Evolutionary conservation across 139 green algal species (phyloP).

Genomic region (Edaphochlamys debaryana): DNA sequence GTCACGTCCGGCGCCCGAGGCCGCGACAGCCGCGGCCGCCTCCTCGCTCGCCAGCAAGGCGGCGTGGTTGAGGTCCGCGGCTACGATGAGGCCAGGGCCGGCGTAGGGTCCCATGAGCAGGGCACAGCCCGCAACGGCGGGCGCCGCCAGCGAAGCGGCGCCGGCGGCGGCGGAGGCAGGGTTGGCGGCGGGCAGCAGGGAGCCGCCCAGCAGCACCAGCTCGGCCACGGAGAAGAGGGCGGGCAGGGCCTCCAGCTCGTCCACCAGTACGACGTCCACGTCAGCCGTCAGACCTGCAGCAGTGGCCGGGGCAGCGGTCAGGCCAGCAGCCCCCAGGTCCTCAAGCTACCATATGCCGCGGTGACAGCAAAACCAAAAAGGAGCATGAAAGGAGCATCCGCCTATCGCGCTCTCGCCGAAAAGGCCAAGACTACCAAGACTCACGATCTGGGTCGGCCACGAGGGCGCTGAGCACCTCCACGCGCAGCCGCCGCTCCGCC

Average conservation of each 20-base stretch:
- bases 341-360: too few relatives aligned
- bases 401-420: too few relatives aligned
- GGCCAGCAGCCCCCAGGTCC: background rate
- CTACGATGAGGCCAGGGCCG: slow-evolving; percentile 54
- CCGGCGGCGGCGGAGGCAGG: slow-evolving; percentile 56
- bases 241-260: slow-evolving; percentile 49
- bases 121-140: slow-evolving; percentile 67
- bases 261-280: slow-evolving; percentile 65
- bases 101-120: slow-evolving; percentile 66
- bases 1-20: background rate
- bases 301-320: too few relatives aligned
- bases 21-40: slow-evolving; percentile 46
- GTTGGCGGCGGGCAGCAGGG: slow-evolving; percentile 42
- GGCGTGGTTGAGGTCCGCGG: slow-evolving; percentile 68
- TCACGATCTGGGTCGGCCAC: background rate
- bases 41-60: slow-evolving; percentile 56
- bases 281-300: slow-evolving; percentile 6
- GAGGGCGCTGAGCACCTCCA: slow-evolving; percentile 22
- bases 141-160: slow-evolving; percentile 37
- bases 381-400: too few relatives aligned
- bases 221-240: slow-evolving; percentile 57
- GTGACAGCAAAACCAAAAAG: too few relatives aligned
- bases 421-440: too few relatives aligned
- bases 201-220: slow-evolving; percentile 55
- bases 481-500: slow-evolving; percentile 1